These are phyloP conservation scores for Hymenoscyphus salicellus DNA, from an alignment of 2,329 filamentous ascomycete genomes.

Conservation along the genomic window DNA sequence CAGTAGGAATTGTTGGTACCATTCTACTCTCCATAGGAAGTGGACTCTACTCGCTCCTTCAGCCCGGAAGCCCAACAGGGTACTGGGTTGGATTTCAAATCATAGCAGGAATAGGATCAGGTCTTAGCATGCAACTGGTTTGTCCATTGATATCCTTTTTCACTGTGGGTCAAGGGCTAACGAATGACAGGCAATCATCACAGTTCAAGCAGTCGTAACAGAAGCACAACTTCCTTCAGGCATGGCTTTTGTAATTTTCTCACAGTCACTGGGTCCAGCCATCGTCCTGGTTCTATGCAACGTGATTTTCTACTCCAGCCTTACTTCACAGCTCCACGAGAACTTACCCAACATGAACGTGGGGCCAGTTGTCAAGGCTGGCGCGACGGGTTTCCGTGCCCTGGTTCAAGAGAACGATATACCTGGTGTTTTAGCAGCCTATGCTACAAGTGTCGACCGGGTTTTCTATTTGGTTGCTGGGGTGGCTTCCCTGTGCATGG, in stretches of 20 bases:
- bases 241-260: slow-evolving; percentile 37
- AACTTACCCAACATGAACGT: slow-evolving; percentile 37
- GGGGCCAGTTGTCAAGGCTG: slow-evolving; percentile 39
- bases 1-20: slow-evolving; percentile 32
- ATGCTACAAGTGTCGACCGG: slow-evolving; percentile 39
- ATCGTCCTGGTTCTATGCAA: slow-evolving; percentile 31
- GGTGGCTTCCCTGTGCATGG: slow-evolving; percentile 34
- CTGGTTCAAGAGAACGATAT: slow-evolving; percentile 35
- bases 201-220: background rate
- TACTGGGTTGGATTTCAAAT: slow-evolving; percentile 24
- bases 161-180: too few species aligned
- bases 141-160: too few species aligned
- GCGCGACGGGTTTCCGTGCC: slow-evolving; percentile 39
- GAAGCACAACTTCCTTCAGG: background rate
- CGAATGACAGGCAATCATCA: slow-evolving; percentile 21
- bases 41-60: slow-evolving; percentile 36
- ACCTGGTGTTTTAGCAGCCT: slow-evolving; percentile 40
- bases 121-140: slow-evolving; percentile 21
- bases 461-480: slow-evolving; percentile 43
- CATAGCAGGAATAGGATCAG: slow-evolving; percentile 15
- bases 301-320: slow-evolving; percentile 19
- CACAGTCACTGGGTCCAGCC: slow-evolving; percentile 32
- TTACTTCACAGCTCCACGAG: slow-evolving; percentile 34
- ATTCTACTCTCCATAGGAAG: slow-evolving; percentile 31
- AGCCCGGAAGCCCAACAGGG: slow-evolving; percentile 11